Base-by-base conservation (phyloP, 2,329 filamentous ascomycete genomes). In the Chaetomium olivaceum region DNA sequence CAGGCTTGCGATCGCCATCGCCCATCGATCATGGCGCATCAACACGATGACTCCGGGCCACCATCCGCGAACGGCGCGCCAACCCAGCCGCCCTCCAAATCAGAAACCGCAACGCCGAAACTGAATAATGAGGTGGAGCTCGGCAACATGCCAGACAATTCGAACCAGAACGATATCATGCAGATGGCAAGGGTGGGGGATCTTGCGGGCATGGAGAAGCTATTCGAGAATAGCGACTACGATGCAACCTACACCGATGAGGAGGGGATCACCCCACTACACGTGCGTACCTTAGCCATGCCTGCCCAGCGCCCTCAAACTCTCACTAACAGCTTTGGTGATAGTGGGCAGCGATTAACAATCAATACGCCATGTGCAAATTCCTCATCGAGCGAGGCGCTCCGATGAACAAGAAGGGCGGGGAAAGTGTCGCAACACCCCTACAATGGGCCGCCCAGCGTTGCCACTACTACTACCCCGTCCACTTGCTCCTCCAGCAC, bases 301-400 rank as follows among this genome's bases (percentile, higher is more conserved):
- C 14, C 4, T 19, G 5, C 16, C 19, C 46, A 27, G 5, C 3
- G 3, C n/a, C 48, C 11, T 21, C 12, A 14, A 14, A 23, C 64
- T 54, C 27, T 52, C 50, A 43, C 5, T 21, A 16, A 25, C 62
- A 46, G 3, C 6, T n/a, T 16, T 8, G 11, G 50, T 62, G 50
- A 61, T 76, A 99, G 92, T 99, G 95, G 95, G 95, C 95, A 56
- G 92, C 96, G 46, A 98, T 99, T 77, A 99, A 99, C 81, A 98
- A 98, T 76, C 95, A 97, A 77, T 96, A 94, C 80, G 91, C 92
- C 71, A 93, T 98, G 83, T 97, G 94, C 85, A 94, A 95, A 78
- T 97, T 96, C 79, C 88, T 99, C 54, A 86, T 99, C 76, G 91
- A 86, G 58, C 79, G 82, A 69, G 93, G 93, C 74, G 95, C 93